Percentiles rank a stretch among this genome's conserved stretches.
phyloP scores from a whole-genome alignment of 1,284 basidiomycete genomes.

The Gymnopus androsaceus region DNA sequence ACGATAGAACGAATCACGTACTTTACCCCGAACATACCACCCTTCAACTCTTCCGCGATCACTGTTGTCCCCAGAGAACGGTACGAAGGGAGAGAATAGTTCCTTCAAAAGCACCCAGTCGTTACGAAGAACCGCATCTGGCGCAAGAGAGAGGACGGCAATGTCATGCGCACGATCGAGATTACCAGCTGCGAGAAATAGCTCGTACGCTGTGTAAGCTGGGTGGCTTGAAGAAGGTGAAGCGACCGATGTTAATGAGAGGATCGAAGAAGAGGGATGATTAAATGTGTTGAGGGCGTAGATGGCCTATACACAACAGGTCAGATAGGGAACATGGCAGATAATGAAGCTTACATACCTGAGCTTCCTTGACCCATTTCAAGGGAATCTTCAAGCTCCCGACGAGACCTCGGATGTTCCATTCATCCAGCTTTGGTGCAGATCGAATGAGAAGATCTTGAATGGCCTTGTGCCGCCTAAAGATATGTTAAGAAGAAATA shows the following conservation, averaged over 20 bases:
- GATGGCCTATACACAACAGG: conserved; percentile 54
- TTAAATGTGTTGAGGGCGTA: conserved; percentile 50
- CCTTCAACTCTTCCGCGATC: conserved; percentile 49
- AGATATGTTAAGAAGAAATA: background rate
- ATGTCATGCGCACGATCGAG: conserved; percentile 81
- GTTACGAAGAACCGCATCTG: conserved; percentile 83
- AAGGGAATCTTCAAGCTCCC: conserved; percentile 80
- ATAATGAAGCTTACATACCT: conserved; percentile 47
- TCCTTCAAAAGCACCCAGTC: conserved; percentile 75
- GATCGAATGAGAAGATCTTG: conserved; percentile 81
- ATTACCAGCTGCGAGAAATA: conserved; percentile 72
- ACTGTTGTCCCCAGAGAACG: conserved; percentile 37
- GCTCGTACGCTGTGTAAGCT: conserved; percentile 73
- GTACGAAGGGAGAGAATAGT: conserved; percentile 74
- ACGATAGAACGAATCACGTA: conserved; percentile 35
- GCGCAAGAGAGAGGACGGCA: conserved; percentile 82
- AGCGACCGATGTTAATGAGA: background rate
- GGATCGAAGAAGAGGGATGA: background rate
- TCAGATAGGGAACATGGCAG: conserved; percentile 14
- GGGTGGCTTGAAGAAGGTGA: conserved; percentile 16
- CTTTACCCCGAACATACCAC: conserved; percentile 83
- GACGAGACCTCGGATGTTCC: conserved; percentile 71
- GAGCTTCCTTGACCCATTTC: conserved; percentile 87
- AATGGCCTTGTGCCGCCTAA: conserved; percentile 77
- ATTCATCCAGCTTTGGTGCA: conserved; percentile 67